These are phyloP conservation scores for Boeremia lycopersici DNA, from an alignment of 2,329 filamentous ascomycete species.

Conservation along the genomic window DNA sequence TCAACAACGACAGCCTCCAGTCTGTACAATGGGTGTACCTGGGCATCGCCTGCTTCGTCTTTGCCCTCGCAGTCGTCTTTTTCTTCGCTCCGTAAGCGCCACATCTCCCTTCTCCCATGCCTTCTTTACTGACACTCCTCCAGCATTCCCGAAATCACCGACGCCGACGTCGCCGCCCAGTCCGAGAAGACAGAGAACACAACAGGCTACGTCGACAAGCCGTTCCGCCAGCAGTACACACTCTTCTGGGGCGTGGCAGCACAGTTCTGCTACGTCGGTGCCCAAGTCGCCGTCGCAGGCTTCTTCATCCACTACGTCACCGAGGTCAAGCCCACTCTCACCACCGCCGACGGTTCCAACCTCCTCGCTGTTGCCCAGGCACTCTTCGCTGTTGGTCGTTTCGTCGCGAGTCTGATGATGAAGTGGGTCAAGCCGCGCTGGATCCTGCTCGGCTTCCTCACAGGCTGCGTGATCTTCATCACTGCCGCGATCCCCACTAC, in stretches of 20 bases:
- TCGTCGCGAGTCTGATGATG: slow-evolving; percentile 58
- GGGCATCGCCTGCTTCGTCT: slow-evolving; percentile 65
- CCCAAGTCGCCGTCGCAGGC: slow-evolving; percentile 61
- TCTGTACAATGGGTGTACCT: slow-evolving; percentile 61
- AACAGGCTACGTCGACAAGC: slow-evolving; percentile 54
- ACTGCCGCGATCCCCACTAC: slow-evolving; percentile 55
- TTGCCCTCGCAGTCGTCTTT: slow-evolving; percentile 62
- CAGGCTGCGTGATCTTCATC: slow-evolving; percentile 59
- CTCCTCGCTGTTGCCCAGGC: slow-evolving; percentile 61
- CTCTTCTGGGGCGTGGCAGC: slow-evolving; percentile 59
- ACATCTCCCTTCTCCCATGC: not conserved
- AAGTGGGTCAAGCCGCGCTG: slow-evolving; percentile 62
- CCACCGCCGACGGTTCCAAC: slow-evolving; percentile 27
- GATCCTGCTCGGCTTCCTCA: slow-evolving; percentile 58
- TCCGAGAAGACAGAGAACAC: slow-evolving; percentile 44
- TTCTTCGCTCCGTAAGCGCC: slow-evolving; percentile 58
- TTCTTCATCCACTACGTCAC: slow-evolving; percentile 53
- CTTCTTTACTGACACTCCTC: not conserved
- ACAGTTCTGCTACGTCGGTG: slow-evolving; percentile 65
- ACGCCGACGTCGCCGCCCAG: slow-evolving; percentile 62
- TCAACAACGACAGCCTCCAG: slow-evolving; percentile 49
- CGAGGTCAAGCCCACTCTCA: slow-evolving; percentile 44
- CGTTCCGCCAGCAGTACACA: slow-evolving; percentile 53
- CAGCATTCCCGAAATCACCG: slow-evolving; percentile 62
- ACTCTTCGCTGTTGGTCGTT: slow-evolving; percentile 62